phyloP scores from a whole-genome alignment of 768 basidiomycete genomes.

The Kockovaella imperatae region DNA sequence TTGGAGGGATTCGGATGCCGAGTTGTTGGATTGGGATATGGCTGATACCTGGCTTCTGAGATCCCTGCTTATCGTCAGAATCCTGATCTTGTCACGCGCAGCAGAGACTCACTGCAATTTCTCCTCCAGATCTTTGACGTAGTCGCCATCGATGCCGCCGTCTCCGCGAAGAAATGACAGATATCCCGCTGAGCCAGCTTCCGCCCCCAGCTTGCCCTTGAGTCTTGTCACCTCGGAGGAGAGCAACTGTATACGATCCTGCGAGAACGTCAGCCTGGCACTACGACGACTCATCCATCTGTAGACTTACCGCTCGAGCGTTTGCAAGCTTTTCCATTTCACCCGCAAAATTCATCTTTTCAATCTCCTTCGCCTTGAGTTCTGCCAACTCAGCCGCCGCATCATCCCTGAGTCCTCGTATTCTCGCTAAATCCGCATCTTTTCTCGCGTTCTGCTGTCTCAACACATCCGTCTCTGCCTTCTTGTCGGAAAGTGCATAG shows the following conservation, averaged over 20 bases:
- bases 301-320: no score
- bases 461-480: conserved; percentile 49
- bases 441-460: conserved; percentile 31
- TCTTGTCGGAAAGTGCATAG: conserved; percentile 20
- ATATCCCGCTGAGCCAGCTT: conserved; percentile 62
- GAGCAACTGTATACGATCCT: conserved; percentile 68
- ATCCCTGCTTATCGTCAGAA: conserved; percentile 6
- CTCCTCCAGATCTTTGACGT: conserved; percentile 53
- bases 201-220: conserved; percentile 68
- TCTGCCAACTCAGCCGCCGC: conserved; percentile 57
- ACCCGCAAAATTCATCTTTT: conserved; percentile 55
- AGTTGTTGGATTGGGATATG: conserved; percentile 14
- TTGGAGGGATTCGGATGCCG: neutral
- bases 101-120: conserved; percentile 32
- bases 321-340: conserved; percentile 62
- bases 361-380: conserved; percentile 57
- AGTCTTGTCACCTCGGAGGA: conserved; percentile 65
- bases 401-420: conserved; percentile 49
- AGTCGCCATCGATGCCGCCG: conserved; percentile 45
- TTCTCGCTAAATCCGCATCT: conserved; percentile 44
- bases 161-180: conserved; percentile 62
- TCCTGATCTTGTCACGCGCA: neutral
- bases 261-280: no score
- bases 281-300: no score
- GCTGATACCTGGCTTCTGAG: conserved; percentile 6